These are phyloP conservation scores for Fistulina hepatica DNA, from an alignment of 1,284 basidiomycete species.

Conservation along the genomic window DNA sequence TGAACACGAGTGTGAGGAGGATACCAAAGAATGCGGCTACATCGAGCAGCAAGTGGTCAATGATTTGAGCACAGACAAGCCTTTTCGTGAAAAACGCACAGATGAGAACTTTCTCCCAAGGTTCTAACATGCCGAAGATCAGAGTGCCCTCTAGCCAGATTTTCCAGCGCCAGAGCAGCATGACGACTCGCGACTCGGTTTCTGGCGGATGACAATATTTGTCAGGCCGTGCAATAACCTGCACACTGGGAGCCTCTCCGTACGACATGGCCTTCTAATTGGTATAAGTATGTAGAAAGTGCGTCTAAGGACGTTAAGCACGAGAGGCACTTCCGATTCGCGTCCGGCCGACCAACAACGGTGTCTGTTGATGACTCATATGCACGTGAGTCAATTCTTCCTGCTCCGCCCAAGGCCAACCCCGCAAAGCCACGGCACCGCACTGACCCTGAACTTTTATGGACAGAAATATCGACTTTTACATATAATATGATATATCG, in stretches of 20 bases:
- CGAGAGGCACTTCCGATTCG: too few relatives aligned
- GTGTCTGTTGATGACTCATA: too few relatives aligned
- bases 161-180: conserved; percentile 35
- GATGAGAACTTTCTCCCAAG: conserved; percentile 49
- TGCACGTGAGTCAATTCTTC: too few relatives aligned
- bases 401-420: too few relatives aligned
- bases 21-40: conserved; percentile 26
- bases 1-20: conserved; percentile 24
- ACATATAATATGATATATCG: too few relatives aligned
- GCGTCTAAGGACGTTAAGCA: background rate
- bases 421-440: too few relatives aligned
- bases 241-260: background rate
- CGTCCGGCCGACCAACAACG: too few relatives aligned
- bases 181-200: conserved; percentile 25
- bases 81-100: conserved; percentile 25
- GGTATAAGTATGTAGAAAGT: background rate
- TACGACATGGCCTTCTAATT: background rate
- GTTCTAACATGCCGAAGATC: conserved; percentile 41
- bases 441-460: too few relatives aligned
- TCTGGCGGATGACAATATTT: background rate
- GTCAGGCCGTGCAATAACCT: background rate
- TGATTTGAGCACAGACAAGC: background rate
- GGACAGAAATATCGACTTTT: too few relatives aligned
- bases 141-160: conserved; percentile 43
- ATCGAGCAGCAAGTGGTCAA: background rate